Conservation (phyloP, 495 filamentous ascomycete genomes). For the Letharia lupina region DNA sequence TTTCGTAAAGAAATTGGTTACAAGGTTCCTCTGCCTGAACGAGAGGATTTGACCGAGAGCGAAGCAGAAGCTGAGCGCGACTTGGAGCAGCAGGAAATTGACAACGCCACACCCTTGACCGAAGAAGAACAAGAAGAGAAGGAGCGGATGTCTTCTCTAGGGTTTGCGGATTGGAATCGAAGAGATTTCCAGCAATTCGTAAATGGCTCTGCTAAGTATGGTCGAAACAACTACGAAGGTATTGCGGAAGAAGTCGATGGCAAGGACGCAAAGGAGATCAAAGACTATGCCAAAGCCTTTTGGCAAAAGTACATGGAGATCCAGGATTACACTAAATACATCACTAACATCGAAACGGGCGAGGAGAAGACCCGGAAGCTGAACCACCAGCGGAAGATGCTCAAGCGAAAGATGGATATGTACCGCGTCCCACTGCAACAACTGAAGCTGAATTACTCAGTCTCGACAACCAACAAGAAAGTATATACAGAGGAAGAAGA, state of each 20-base stretch:
- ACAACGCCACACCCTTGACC: slow-evolving; percentile 79
- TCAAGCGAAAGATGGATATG: slow-evolving; percentile 88
- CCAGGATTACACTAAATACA: slow-evolving; percentile 74
- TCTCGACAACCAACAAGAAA: slow-evolving; percentile 99
- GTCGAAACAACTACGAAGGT: slow-evolving; percentile 68
- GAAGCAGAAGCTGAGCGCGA: slow-evolving; percentile 82
- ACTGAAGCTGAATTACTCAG: slow-evolving; percentile 96
- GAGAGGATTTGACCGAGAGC: slow-evolving; percentile 71
- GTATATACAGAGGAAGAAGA: slow-evolving; percentile 99
- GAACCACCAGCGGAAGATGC: slow-evolving; percentile 87
- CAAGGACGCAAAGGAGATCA: slow-evolving; percentile 77
- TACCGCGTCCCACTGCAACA: slow-evolving; percentile 96
- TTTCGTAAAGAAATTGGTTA: slow-evolving; percentile 94
- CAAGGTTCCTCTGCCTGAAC: slow-evolving; percentile 78
- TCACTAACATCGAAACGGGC: slow-evolving; percentile 79
- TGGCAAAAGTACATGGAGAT: slow-evolving; percentile 91
- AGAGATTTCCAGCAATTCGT: slow-evolving; percentile 98
- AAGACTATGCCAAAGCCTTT: slow-evolving; percentile 85
- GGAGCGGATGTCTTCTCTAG: slow-evolving; percentile 64
- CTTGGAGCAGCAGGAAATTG: slow-evolving; percentile 83
- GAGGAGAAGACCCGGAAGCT: slow-evolving; percentile 83
- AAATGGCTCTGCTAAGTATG: slow-evolving; percentile 88
- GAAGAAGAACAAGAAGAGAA: slow-evolving; percentile 87
- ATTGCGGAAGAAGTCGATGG: slow-evolving; percentile 89
- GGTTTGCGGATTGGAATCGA: slow-evolving; percentile 90